A percentile compares a stretch with the other conserved stretches of the same genome.
These are phyloP conservation scores for Malassezia sp. DNA, from an alignment of 1,284 basidiomycete genomes.

Conservation along the genomic window DNA sequence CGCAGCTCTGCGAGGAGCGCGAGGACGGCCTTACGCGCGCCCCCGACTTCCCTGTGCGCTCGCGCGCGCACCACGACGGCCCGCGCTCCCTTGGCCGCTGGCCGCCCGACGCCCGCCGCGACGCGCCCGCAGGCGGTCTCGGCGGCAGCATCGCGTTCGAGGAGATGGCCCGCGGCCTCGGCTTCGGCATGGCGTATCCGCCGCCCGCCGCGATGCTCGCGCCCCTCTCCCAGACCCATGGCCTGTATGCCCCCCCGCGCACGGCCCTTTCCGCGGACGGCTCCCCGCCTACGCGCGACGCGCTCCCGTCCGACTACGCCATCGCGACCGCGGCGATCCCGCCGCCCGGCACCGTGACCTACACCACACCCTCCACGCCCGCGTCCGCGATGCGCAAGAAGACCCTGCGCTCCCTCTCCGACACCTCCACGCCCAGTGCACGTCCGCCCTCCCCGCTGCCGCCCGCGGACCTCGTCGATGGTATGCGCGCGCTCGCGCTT, in stretches of 20 bases:
- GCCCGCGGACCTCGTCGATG: too few relatives aligned
- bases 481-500: too few relatives aligned
- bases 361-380: neutral
- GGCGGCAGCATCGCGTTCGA: slow-evolving; percentile 13
- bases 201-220: slow-evolving; percentile 39
- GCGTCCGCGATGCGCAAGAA: neutral
- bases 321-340: neutral
- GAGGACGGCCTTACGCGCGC: slow-evolving; percentile 41
- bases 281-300: too few relatives aligned
- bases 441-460: neutral
- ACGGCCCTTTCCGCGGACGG: too few relatives aligned
- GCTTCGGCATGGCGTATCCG: slow-evolving; percentile 29
- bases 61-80: slow-evolving; percentile 4
- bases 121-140: neutral
- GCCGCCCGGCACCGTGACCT: neutral
- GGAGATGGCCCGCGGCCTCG: slow-evolving; percentile 20
- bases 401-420: neutral
- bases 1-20: slow-evolving; percentile 42
- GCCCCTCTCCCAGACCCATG: slow-evolving; percentile 34
- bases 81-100: neutral
- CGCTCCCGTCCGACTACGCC: too few relatives aligned
- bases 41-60: slow-evolving; percentile 31
- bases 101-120: neutral
- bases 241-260: too few relatives aligned
- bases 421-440: too few relatives aligned